A percentile compares a stretch with the other conserved stretches of the same genome.
Evolutionary conservation across 192 early-diverging fungal species (phyloP).

Genomic region (Podila horticola): DNA sequence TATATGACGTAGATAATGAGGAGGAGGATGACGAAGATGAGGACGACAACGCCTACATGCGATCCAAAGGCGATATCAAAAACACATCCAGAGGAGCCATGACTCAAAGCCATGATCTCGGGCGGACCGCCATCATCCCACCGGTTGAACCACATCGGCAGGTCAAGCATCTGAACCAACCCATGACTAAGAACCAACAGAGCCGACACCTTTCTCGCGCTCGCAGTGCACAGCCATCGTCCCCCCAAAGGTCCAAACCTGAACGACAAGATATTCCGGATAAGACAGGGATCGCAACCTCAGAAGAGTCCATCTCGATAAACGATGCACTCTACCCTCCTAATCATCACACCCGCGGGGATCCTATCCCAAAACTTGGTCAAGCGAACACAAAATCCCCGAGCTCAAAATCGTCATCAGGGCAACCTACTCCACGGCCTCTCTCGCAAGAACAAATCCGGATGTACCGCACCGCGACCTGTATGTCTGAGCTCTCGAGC

Average conservation of each 20-base stretch:
- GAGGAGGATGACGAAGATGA: not conserved
- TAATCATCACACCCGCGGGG: too few species aligned
- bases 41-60: not conserved
- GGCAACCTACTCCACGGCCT: not conserved
- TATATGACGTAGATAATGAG: not conserved
- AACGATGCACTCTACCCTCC: not conserved
- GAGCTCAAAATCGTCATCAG: not conserved
- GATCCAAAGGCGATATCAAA: not conserved
- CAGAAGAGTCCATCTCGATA: not conserved
- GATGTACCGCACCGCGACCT: slow-evolving; percentile 24
- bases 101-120: not conserved
- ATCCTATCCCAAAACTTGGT: not conserved
- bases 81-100: not conserved
- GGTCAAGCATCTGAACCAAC: not conserved
- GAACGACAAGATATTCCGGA: not conserved
- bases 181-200: not conserved
- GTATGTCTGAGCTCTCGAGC: not conserved
- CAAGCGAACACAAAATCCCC: not conserved
- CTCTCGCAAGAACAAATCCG: slow-evolving; percentile 2
- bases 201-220: not conserved
- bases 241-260: not conserved
- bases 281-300: not conserved
- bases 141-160: slow-evolving; percentile 2
- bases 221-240: not conserved
- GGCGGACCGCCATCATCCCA: not conserved